Conservation (phyloP, 2,329 filamentous ascomycete genomes). For the Arachnopeziza araneosa region DNA sequence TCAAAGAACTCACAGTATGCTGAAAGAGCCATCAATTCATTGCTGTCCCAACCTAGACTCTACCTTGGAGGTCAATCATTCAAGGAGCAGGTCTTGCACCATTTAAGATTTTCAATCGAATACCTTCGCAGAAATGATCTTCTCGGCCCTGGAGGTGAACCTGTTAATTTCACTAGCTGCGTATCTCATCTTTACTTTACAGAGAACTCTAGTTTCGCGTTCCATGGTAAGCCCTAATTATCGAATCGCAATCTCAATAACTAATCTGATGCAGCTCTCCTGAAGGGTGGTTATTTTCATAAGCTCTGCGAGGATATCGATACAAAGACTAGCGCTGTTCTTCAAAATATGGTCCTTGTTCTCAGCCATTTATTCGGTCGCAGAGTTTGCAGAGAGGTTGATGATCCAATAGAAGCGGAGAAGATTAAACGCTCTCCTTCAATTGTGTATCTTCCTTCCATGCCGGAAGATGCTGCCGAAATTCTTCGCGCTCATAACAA, state of each 20-base stretch:
- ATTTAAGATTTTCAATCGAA: constrained; percentile 75
- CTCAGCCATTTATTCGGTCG: constrained; percentile 68
- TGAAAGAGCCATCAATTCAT: constrained; percentile 54
- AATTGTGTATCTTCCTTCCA: constrained; percentile 56
- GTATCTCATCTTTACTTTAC: constrained; percentile 72
- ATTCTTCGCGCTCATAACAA: constrained; percentile 58
- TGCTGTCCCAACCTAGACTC: constrained; percentile 64
- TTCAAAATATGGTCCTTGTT: constrained; percentile 60
- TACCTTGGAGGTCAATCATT: constrained; percentile 65
- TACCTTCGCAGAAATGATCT: constrained; percentile 67
- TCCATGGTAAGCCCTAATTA: constrained; percentile 46
- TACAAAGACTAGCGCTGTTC: constrained; percentile 41
- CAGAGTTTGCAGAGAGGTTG: constrained; percentile 43
- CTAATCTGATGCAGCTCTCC: constrained; percentile 40
- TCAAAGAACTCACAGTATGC: constrained; percentile 60
- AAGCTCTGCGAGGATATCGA: constrained; percentile 54
- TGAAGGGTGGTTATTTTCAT: constrained; percentile 67
- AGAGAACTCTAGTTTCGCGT: constrained; percentile 69
- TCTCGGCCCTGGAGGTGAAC: constrained; percentile 52
- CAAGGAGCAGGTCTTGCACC: constrained; percentile 66
- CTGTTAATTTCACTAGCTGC: constrained; percentile 66
- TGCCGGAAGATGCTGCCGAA: constrained; percentile 52
- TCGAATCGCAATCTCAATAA: background rate
- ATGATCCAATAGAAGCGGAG: constrained; percentile 42
- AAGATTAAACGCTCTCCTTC: constrained; percentile 54